Percentiles rank a stretch among this genome's conserved stretches.
Conservation (phyloP, 768 basidiomycete species). For the Panaeolus cyanescens region DNA sequence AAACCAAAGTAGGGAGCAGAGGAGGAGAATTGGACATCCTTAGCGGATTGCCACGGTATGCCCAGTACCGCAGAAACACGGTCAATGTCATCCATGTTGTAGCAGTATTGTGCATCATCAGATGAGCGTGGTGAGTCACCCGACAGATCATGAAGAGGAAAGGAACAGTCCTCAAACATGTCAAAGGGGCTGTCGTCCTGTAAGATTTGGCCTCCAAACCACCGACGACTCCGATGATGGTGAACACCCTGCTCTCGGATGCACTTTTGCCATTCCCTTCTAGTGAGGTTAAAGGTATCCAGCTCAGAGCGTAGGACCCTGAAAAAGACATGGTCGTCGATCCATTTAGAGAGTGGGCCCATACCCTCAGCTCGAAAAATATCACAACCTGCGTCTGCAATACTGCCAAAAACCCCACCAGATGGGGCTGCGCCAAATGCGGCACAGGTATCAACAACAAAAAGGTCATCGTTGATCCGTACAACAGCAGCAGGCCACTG, state of each 20-base stretch:
- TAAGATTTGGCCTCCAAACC: slow-evolving; percentile 20
- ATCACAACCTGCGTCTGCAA: slow-evolving; percentile 18
- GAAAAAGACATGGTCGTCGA: slow-evolving; percentile 28
- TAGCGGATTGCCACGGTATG: slow-evolving; percentile 19
- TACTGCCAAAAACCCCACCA: slow-evolving; percentile 18
- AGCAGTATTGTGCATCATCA: too few species aligned
- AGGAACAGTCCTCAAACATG: slow-evolving; percentile 26
- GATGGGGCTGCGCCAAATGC: slow-evolving; percentile 19
- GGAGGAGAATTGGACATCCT: slow-evolving; percentile 9
- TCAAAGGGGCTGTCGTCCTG: slow-evolving; percentile 18
- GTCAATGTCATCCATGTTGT: slow-evolving; percentile 28
- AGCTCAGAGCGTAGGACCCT: slow-evolving; percentile 17
- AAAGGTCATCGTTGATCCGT: slow-evolving; percentile 10
- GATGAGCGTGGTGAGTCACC: slow-evolving; percentile 11
- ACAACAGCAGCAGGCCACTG: slow-evolving; percentile 38
- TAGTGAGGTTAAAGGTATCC: slow-evolving; percentile 20
- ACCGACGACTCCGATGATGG: slow-evolving; percentile 10
- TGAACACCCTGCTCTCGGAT: slow-evolving; percentile 4
- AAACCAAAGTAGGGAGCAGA: slow-evolving; percentile 14
- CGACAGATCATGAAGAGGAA: slow-evolving; percentile 23
- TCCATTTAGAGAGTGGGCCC: slow-evolving; percentile 24
- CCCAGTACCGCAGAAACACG: slow-evolving; percentile 20
- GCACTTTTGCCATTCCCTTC: not conserved
- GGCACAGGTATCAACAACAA: slow-evolving; percentile 20
- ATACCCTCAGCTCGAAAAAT: slow-evolving; percentile 20